Percentiles rank a stretch among this genome's conserved stretches.
These are phyloP conservation scores for Plasmodium vinckei DNA, from an alignment of 169 alveolate genomes.

Conservation along the genomic window DNA sequence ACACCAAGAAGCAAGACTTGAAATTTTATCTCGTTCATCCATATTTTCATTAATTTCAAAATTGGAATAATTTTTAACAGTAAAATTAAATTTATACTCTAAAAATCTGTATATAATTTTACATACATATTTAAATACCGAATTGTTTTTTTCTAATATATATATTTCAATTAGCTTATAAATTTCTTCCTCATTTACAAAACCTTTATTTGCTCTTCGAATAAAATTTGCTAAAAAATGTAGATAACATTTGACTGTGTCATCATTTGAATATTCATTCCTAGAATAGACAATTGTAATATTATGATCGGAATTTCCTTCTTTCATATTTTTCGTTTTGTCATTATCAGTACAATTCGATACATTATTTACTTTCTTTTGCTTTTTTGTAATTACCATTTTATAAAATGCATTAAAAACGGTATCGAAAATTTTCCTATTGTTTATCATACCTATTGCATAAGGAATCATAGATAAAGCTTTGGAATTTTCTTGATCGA, in stretches of 20 bases:
- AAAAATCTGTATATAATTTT: constrained; percentile 67
- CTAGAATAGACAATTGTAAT: constrained; percentile 20
- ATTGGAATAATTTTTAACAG: constrained; percentile 35
- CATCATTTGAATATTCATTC: constrained; percentile 69
- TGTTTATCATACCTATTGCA: constrained; percentile 55
- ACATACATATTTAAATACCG: constrained; percentile 52
- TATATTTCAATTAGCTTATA: constrained; percentile 62
- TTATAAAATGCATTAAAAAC: constrained; percentile 58
- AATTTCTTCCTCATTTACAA: constrained; percentile 50
- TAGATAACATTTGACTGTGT: constrained; percentile 51
- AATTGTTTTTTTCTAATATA: constrained; percentile 44
- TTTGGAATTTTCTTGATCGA: constrained; percentile 58
- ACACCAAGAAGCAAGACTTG: constrained; percentile 36
- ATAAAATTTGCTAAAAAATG: constrained; percentile 57
- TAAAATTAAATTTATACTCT: constrained; percentile 32
- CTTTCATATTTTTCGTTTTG: not conserved
- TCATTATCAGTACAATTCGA: not conserved
- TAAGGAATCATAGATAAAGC: constrained; percentile 59
- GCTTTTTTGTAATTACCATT: constrained; percentile 49
- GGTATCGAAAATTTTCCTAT: constrained; percentile 53
- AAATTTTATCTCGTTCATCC: constrained; percentile 14
- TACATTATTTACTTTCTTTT: constrained; percentile 10
- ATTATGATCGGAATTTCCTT: constrained; percentile 1
- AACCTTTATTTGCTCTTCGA: constrained; percentile 42
- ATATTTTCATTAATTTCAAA: constrained; percentile 37